These are phyloP conservation scores for Dendrothele bispora DNA, from an alignment of 768 basidiomycete species.

Conservation along the genomic window DNA sequence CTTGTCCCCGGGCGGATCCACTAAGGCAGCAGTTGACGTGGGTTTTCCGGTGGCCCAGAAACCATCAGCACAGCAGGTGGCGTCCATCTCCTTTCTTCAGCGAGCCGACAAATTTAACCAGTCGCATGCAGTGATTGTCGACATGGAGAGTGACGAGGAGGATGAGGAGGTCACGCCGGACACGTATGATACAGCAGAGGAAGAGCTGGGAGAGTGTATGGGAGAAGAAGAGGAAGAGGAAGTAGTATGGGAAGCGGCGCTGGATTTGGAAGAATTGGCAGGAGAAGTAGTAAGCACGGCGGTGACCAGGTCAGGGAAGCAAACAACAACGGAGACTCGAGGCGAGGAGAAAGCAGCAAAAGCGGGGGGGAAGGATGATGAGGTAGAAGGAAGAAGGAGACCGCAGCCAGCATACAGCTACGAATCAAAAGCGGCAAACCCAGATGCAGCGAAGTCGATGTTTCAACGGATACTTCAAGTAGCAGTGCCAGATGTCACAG, in stretches of 20 bases:
- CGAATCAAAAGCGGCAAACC: not conserved
- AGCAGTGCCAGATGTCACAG: not conserved
- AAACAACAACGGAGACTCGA: no score
- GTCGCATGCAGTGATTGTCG: not conserved
- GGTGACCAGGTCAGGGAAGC: no score
- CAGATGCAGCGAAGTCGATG: not conserved
- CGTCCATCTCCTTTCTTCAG: not conserved
- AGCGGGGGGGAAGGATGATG: no score
- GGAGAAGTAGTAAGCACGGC: no score
- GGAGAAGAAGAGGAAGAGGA: not conserved
- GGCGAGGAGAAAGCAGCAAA: no score
- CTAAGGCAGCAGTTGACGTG: not conserved
- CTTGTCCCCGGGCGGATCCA: not conserved
- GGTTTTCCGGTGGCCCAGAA: not conserved
- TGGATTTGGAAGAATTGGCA: no score
- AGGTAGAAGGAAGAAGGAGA: not conserved
- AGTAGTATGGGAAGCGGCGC: no score
- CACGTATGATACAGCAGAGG: not conserved
- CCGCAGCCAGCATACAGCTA: not conserved
- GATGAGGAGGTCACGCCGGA: not conserved
- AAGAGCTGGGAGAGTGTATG: not conserved
- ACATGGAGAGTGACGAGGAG: not conserved
- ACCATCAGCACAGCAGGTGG: not conserved
- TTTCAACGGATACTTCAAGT: not conserved
- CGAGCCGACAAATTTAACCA: not conserved